A percentile compares a stretch with the other conserved stretches of the same genome.
phyloP scores from a whole-genome alignment of 495 filamentous ascomycete genomes.

The Trichoderma virens region DNA sequence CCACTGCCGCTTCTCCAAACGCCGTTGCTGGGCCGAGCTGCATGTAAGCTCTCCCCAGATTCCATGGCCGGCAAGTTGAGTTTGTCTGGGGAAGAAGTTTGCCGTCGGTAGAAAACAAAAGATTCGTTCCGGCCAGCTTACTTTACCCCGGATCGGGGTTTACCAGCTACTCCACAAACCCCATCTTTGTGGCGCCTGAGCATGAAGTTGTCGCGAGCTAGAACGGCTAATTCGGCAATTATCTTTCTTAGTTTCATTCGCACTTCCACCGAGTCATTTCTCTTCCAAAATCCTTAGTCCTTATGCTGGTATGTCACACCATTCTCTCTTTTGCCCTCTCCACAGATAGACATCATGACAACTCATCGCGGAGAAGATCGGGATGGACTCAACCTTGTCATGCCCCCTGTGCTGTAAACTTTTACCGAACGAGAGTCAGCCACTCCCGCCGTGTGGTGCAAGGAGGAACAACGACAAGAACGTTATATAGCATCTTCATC shows the following conservation, averaged over 20 bases:
- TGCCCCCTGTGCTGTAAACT: not conserved
- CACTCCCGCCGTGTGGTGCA: too few species aligned
- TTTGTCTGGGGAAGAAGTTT: not conserved
- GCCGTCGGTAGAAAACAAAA: constrained; percentile 2
- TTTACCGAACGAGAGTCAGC: not conserved
- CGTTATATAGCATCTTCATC: not conserved
- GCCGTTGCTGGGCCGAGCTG: not conserved
- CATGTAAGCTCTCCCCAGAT: not conserved
- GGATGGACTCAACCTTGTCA: not conserved
- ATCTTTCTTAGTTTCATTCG: not conserved
- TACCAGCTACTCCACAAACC: not conserved
- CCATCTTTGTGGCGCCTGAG: not conserved
- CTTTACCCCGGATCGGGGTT: not conserved
- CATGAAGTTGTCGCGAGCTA: not conserved
- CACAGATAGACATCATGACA: not conserved
- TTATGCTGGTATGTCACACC: not conserved
- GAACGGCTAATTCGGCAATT: constrained; percentile 1
- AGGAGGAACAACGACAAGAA: too few species aligned
- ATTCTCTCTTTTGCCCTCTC: not conserved
- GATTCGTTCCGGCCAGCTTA: not conserved
- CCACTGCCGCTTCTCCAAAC: not conserved
- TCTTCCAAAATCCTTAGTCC: not conserved
- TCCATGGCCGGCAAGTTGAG: not conserved
- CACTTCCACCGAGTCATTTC: not conserved
- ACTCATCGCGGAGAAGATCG: not conserved